Percentiles rank a stretch among this genome's conserved stretches.
Evolutionary conservation across 441 rosid genomes (phyloP).

Genomic region (Erodium moschatum): DNA sequence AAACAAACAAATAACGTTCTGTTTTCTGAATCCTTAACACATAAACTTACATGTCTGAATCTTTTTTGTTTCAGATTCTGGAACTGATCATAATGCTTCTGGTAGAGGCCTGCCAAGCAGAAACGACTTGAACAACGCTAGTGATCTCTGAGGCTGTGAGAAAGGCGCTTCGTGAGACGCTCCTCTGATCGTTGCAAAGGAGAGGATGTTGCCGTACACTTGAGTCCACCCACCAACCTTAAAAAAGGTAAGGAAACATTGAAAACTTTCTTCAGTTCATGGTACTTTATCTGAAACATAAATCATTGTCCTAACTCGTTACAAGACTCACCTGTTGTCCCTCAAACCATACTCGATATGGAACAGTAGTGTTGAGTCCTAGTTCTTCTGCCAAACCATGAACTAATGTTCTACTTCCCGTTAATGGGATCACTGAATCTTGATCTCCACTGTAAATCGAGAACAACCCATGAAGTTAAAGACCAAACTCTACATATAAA

Average conservation of each 20-base stretch:
- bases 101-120: conserved; percentile 56
- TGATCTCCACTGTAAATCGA: conserved; percentile 66
- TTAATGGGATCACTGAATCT: conserved; percentile 88
- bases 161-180: conserved; percentile 94
- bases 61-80: too few relatives aligned
- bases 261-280: too few relatives aligned
- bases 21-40: too few relatives aligned
- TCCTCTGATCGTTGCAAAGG: conserved; percentile 91
- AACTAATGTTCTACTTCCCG: conserved; percentile 70
- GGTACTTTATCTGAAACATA: too few relatives aligned
- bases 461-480: too few relatives aligned
- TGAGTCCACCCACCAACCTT: conserved; percentile 99
- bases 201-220: conserved; percentile 60
- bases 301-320: too few relatives aligned
- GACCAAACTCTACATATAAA: too few relatives aligned
- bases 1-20: too few relatives aligned
- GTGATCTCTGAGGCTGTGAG: conserved; percentile 88
- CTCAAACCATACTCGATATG: conserved; percentile 88
- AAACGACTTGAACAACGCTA: conserved; percentile 73
- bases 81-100: conserved; percentile 23
- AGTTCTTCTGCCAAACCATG: conserved; percentile 45
- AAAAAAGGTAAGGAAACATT: conserved; percentile 3
- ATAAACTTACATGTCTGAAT: too few relatives aligned
- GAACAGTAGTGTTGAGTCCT: conserved; percentile 55
- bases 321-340: conserved; percentile 59